These are phyloP conservation scores for Coemansia sp. DNA, from an alignment of 192 early-diverging fungal genomes.

Conservation along the genomic window DNA sequence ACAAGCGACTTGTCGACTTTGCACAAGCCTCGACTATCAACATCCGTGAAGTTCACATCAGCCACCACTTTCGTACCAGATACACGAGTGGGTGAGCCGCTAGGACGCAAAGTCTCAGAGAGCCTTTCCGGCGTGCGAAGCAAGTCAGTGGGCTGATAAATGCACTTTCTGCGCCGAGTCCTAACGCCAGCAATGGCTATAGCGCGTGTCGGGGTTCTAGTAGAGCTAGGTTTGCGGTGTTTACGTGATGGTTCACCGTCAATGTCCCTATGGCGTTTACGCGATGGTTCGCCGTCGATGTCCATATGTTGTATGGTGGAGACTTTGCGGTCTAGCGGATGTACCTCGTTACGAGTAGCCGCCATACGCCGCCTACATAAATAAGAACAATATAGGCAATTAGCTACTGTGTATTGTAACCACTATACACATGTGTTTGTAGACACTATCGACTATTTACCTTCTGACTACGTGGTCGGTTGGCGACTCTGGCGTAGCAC, in stretches of 20 bases:
- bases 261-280: neutral
- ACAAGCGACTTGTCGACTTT: constrained; percentile 53
- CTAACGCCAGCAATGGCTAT: neutral
- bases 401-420: neutral
- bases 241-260: neutral
- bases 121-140: constrained; percentile 32
- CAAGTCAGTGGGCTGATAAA: neutral
- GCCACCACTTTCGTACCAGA: constrained; percentile 37
- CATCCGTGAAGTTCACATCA: constrained; percentile 29
- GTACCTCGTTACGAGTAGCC: neutral
- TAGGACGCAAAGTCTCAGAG: constrained; percentile 27
- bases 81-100: constrained; percentile 44
- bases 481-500: constrained; percentile 16
- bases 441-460: neutral
- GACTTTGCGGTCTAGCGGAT: neutral
- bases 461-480: constrained; percentile 14
- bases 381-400: neutral
- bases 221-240: neutral
- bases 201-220: neutral
- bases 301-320: neutral
- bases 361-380: constrained; percentile 16
- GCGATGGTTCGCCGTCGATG: neutral
- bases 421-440: no score
- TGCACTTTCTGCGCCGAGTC: neutral
- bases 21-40: constrained; percentile 15